Percentiles rank a stretch among this genome's conserved stretches.
phyloP scores from a whole-genome alignment of 169 alveolate genomes.

The Perkinsus marinus region DNA sequence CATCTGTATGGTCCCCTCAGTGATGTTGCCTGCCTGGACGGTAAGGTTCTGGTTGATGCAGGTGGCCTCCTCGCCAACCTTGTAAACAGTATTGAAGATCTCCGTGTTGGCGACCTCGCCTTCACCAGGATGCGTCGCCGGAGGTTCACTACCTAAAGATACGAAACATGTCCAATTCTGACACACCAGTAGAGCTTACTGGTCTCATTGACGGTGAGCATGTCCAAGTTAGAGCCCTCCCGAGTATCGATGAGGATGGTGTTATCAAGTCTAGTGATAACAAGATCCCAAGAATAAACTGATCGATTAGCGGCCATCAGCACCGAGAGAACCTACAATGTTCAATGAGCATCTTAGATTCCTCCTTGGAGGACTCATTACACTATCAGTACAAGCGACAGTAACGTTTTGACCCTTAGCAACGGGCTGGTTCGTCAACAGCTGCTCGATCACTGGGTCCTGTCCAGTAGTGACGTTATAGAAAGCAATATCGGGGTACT shows the following conservation, averaged over 20 bases:
- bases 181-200: not conserved
- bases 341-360: not conserved
- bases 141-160: not conserved
- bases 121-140: not conserved
- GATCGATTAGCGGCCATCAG: constrained; percentile 66
- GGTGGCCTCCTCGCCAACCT: not conserved
- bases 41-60: not conserved
- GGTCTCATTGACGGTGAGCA: constrained; percentile 62
- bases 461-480: not conserved
- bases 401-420: not conserved
- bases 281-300: constrained; percentile 65
- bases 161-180: not conserved
- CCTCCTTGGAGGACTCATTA: not conserved
- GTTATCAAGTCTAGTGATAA: constrained; percentile 54
- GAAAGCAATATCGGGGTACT: not conserved
- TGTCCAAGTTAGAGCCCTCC: constrained; percentile 63
- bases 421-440: not conserved
- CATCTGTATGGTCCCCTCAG: not conserved
- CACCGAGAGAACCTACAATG: constrained; percentile 39
- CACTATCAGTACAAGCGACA: not conserved
- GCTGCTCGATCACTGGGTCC: not conserved
- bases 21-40: not conserved
- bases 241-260: constrained; percentile 60
- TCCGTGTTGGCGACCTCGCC: not conserved
- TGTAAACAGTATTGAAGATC: not conserved